Evolutionary conservation across 805 yeast species (phyloP).

Genomic region (Candida maris): DNA sequence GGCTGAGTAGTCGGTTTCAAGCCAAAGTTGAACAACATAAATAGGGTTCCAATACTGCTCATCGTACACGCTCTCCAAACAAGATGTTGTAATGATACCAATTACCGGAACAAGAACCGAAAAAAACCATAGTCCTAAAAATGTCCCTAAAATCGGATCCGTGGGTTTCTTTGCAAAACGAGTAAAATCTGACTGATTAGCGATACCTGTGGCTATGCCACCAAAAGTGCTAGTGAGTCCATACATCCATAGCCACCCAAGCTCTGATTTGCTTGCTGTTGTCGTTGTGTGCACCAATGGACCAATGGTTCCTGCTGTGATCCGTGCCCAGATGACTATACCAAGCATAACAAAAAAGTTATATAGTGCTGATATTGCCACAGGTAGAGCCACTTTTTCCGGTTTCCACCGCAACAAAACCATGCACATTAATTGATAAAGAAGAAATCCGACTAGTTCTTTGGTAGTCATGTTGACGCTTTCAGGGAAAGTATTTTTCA

Average conservation of each 20-base stretch:
- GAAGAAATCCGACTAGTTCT: constrained; percentile 39
- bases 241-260: constrained; percentile 38
- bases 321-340: constrained; percentile 27
- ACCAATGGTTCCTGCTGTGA: constrained; percentile 1
- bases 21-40: constrained; percentile 31
- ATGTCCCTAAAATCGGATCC: constrained; percentile 44
- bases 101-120: constrained; percentile 30
- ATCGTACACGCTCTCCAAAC: constrained; percentile 44
- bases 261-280: constrained; percentile 15
- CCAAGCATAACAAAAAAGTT: constrained; percentile 23
- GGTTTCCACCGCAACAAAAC: constrained; percentile 20
- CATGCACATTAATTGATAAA: constrained; percentile 38
- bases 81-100: constrained; percentile 47
- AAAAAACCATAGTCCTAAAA: constrained; percentile 24
- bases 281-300: constrained; percentile 1
- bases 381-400: constrained; percentile 22
- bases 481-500: constrained; percentile 12
- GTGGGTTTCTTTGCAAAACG: constrained; percentile 27
- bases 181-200: constrained; percentile 40
- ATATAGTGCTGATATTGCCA: constrained; percentile 18
- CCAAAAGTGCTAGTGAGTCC: constrained; percentile 39
- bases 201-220: constrained; percentile 33
- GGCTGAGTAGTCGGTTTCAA: constrained; percentile 33
- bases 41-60: constrained; percentile 44
- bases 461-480: constrained; percentile 36